Base-by-base conservation (phyloP, 2,329 filamentous ascomycete species). In the Myriosclerotinia curreyana region DNA sequence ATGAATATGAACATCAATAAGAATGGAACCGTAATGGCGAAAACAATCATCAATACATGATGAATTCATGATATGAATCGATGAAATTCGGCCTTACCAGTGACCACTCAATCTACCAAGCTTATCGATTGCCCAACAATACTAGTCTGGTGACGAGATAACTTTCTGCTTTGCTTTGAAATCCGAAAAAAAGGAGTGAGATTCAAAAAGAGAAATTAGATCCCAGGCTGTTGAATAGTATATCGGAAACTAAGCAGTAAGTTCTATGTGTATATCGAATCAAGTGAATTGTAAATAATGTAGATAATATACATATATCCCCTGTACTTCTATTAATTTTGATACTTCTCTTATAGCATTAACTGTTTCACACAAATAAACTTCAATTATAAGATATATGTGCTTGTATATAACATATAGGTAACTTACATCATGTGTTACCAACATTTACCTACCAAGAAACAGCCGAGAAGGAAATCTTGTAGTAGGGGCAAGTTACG, bases 131-230 rank as follows among this genome's bases (percentile, higher is more conserved):
- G 5, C 17, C 8, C 28, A 11, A 17, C 17, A 5, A 15, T 34
- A n/a, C n/a, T 34, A 46, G 54, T 58, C 54, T 34, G 44, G 54
- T 58, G 54, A 58, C 22, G 11, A 44, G n/a, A 20, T 5, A 20
- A 44, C 40, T 17, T 15, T 17, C 40, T 5, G 14, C 40, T 28
- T 31, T 20, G 49, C 17, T 34, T 51, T 34, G 25, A 11, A 51
- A 51, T 51, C 25, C 49, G 28, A 48, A 20, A 31, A 28, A 15
- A 8, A 31, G 25, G n/a, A 7, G 28, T 22, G 3, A n/a, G 25
- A 46, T 46, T 22, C 40, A 40, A 28, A 5, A 31, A 46, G 20
- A 46, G 28, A 5, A 22, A 22, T 34, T 40, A 20, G 54, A 58
- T 46, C 40, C 54, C 12, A 1, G 54, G 15, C 15, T 15, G n/a